phyloP scores from a whole-genome alignment of 192 early-diverging fungal genomes.

The Gryganskiella cystojenkinii region DNA sequence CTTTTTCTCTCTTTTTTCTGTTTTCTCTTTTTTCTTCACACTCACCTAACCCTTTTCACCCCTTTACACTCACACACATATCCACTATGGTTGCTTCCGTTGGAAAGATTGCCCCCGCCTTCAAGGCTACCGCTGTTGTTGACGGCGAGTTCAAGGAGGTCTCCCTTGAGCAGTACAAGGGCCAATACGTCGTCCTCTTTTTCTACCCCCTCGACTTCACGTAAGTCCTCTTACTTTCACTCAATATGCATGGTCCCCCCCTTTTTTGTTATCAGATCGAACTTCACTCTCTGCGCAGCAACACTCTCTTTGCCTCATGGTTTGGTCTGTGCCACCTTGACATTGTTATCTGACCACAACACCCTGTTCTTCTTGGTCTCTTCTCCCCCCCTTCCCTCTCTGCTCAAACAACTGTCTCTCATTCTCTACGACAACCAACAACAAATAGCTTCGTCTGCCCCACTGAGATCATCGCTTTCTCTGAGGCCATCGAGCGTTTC shows the following conservation, averaged over 20 bases:
- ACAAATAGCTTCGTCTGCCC: slow-evolving; percentile 80
- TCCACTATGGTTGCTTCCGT: slow-evolving; percentile 48
- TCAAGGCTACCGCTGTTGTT: slow-evolving; percentile 72
- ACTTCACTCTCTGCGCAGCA: neutral
- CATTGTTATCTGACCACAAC: neutral
- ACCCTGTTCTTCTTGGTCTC: neutral
- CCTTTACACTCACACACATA: slow-evolving; percentile 6
- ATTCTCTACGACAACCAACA: neutral
- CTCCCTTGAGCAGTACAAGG: slow-evolving; percentile 74
- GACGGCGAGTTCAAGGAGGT: slow-evolving; percentile 77
- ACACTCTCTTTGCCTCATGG: neutral
- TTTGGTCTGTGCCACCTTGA: neutral
- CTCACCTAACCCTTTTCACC: neutral
- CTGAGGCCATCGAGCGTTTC: slow-evolving; percentile 88
- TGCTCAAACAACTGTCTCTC: neutral
- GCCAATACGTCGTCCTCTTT: slow-evolving; percentile 82
- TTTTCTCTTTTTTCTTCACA: neutral
- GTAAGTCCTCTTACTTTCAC: slow-evolving; percentile 6
- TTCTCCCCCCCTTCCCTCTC: neutral
- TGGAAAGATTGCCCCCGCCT: slow-evolving; percentile 71
- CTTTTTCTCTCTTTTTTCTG: neutral
- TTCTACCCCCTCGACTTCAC: slow-evolving; percentile 96
- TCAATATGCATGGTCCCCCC: neutral
- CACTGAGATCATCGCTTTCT: slow-evolving; percentile 94
- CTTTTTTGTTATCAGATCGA: neutral